A percentile compares a stretch with the other conserved stretches of the same genome.
phyloP scores from a whole-genome alignment of 495 filamentous ascomycete species.

The Hypoxylon fuscum region DNA sequence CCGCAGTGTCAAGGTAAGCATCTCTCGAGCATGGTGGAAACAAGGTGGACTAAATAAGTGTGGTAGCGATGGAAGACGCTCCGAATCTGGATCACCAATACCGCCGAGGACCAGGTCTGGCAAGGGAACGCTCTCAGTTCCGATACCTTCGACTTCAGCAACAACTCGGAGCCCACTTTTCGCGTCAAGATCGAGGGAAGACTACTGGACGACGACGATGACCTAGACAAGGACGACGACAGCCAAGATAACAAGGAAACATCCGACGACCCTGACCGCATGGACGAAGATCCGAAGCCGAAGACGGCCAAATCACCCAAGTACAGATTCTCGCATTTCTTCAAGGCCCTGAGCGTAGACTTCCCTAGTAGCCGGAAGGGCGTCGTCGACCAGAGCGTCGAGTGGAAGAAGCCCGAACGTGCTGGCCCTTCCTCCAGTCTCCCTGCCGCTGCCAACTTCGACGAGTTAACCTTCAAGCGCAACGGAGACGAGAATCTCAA shows the following conservation, averaged over 20 bases:
- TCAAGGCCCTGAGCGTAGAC: constrained; percentile 89
- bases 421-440: constrained; percentile 61
- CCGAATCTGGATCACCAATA: constrained; percentile 96
- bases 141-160: constrained; percentile 78
- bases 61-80: constrained; percentile 83
- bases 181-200: constrained; percentile 92
- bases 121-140: constrained; percentile 72
- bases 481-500: constrained; percentile 92
- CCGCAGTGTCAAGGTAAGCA: constrained; percentile 79
- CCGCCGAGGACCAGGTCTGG: constrained; percentile 93
- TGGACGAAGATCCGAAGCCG: constrained; percentile 67
- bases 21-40: too few species aligned
- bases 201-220: constrained; percentile 80
- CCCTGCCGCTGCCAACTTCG: constrained; percentile 77
- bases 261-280: constrained; percentile 55
- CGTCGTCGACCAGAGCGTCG: constrained; percentile 57
- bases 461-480: constrained; percentile 89
- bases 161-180: constrained; percentile 75
- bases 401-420: constrained; percentile 65
- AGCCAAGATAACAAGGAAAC: constrained; percentile 56
- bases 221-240: constrained; percentile 66
- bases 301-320: constrained; percentile 53
- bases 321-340: constrained; percentile 89
- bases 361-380: constrained; percentile 71
- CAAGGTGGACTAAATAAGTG: too few species aligned